Conservation (phyloP, 139 green algal genomes). For the Pseudopediastrum boryanum region DNA sequence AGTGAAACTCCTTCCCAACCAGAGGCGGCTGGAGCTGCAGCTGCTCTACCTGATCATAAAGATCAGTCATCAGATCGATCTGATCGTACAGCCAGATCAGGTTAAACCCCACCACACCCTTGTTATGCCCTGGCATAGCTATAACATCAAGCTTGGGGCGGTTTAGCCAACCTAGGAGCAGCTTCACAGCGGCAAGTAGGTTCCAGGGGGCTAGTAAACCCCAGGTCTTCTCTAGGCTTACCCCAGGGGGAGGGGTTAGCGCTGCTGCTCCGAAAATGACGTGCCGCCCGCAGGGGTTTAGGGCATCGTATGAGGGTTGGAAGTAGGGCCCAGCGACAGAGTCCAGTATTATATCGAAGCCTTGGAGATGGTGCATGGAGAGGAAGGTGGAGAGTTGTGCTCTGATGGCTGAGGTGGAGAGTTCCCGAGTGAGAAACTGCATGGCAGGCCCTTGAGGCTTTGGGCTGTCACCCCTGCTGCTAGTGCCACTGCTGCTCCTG, state of each 20-base stretch:
- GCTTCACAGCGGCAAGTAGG: slow-evolving; percentile 15
- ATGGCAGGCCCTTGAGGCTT: background rate
- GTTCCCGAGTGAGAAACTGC: slow-evolving; percentile 3
- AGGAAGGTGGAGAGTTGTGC: slow-evolving; percentile 40
- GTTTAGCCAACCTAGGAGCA: slow-evolving; percentile 36
- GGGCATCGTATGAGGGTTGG: slow-evolving; percentile 20
- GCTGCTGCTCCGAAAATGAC: slow-evolving; percentile 40
- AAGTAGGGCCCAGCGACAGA: slow-evolving; percentile 44
- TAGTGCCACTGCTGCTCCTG: background rate
- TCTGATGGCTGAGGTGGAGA: background rate
- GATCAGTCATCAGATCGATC: slow-evolving; percentile 18
- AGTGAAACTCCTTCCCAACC: slow-evolving; percentile 36
- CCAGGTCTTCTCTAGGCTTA: background rate
- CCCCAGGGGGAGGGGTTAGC: slow-evolving; percentile 42
- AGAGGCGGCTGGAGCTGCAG: slow-evolving; percentile 42
- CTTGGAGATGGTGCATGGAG: background rate
- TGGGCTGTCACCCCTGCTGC: background rate
- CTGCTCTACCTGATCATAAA: slow-evolving; percentile 43
- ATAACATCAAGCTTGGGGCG: slow-evolving; percentile 47
- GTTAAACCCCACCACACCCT: slow-evolving; percentile 53
- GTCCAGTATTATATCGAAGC: slow-evolving; percentile 52
- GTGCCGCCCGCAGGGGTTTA: slow-evolving; percentile 31
- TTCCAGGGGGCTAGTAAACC: slow-evolving; percentile 22
- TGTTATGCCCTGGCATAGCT: slow-evolving; percentile 54
- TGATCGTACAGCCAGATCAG: slow-evolving; percentile 49